Base-by-base conservation (phyloP, 75 land plant genomes). In the Ceratopteris richardii region DNA sequence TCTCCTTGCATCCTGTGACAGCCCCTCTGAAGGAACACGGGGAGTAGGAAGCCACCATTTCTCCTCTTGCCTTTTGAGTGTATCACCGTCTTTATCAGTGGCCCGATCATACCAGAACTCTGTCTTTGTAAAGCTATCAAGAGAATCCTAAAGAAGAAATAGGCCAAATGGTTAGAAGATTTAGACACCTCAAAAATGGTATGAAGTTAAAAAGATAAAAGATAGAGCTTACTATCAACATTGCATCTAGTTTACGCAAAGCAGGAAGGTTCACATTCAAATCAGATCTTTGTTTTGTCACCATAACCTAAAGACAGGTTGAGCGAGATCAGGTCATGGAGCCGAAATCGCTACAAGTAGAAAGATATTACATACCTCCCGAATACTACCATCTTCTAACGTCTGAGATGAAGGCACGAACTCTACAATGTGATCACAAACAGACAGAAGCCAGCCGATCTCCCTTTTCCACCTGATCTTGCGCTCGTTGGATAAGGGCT, bases 21-120 rank as follows among this genome's bases (percentile, higher is more conserved):
- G 77, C 1, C 97, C 96, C 33, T 58, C 42, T 21, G 66, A 48
- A 22, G 96, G 98, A 14, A 93, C 87, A 46, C 68, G 75, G 0
- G 96, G 98, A 33, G 70, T 67, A 16, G 98, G 98, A 14, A 90
- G 65, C 96, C 96, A 93, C 98, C 98, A 93, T 54, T 89, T 89
- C 64, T 93, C 96, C 47, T 85, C 90, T 42, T 89, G 82, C 24
- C 87, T 65, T 30, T 60, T 25, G 10, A 81, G 66, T 42, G 73
- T 56, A 72, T 63, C 41, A 29, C 74, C 72, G 60, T 53, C 29
- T 20, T 29, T 40, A 0, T 29, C 14, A 56, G 13, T 33, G 54
- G 14, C 53, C 77, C 64, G 29, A 64, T 65, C 66, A 39, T 79
- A 79, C 81, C 81, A 79, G 25, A 79, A 74, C 53, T 79, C 81